phyloP scores from a whole-genome alignment of 371 early-diverging fungal genomes.

The Fennellomyces sp. region DNA sequence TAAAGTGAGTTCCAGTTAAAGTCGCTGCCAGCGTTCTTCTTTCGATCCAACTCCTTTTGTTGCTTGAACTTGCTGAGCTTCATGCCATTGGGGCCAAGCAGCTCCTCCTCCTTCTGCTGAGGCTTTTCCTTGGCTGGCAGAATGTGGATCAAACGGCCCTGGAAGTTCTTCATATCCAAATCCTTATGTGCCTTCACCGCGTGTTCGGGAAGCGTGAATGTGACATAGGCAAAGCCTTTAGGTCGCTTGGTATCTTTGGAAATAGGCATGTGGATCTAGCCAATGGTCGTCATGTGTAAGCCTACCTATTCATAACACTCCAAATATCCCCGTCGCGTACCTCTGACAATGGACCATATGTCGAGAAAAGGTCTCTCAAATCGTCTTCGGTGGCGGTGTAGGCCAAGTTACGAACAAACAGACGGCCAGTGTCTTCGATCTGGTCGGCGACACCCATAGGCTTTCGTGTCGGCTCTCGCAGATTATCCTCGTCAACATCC shows the following conservation, averaged over 20 bases:
- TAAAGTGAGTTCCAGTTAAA: conserved; percentile 96
- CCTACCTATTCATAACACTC: not conserved
- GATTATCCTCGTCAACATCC: conserved; percentile 4
- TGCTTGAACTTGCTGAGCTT: conserved; percentile 73
- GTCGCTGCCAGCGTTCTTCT: conserved; percentile 76
- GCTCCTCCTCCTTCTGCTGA: conserved; percentile 63
- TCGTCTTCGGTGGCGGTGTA: conserved; percentile 91
- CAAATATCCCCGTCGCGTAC: no score
- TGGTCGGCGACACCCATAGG: conserved; percentile 21
- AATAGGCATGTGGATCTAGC: conserved; percentile 91
- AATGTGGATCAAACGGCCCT: conserved; percentile 90
- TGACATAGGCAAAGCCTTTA: conserved; percentile 92
- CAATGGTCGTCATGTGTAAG: no score
- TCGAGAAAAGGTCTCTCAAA: conserved; percentile 73
- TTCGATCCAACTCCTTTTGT: conserved; percentile 79
- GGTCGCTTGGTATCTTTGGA: conserved; percentile 88
- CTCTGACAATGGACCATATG: conserved; percentile 91
- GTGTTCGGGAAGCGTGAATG: conserved; percentile 89
- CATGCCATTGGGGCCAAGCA: conserved; percentile 57
- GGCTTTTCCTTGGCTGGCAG: conserved; percentile 89
- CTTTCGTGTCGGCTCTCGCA: not conserved
- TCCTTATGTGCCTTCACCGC: conserved; percentile 86
- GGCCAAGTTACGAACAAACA: conserved; percentile 92
- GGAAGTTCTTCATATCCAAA: conserved; percentile 84
- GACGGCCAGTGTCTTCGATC: conserved; percentile 92